Percentiles rank a stretch among this genome's conserved stretches.
Conservation (phyloP, 1,139 yeast genomes). For the Komagataea norvegica region DNA sequence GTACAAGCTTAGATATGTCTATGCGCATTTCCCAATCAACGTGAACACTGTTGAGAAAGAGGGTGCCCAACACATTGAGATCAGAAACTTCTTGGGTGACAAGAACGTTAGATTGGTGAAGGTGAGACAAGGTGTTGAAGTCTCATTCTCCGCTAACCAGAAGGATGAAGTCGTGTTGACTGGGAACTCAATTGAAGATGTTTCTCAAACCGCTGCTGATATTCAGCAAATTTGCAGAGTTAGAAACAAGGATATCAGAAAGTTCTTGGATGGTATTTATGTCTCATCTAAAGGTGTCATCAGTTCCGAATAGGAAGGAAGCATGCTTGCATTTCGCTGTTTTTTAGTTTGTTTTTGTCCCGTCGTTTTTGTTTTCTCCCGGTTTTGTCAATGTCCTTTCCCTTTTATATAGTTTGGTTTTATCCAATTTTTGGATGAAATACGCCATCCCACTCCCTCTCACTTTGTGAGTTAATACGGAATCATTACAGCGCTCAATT, state of each 20-base stretch:
- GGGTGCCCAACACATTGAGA: constrained; percentile 77
- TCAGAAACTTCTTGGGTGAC: constrained; percentile 99
- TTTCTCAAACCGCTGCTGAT: constrained; percentile 98
- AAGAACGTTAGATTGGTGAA: constrained; percentile 87
- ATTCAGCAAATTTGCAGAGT: constrained; percentile 98
- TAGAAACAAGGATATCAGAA: constrained; percentile 99
- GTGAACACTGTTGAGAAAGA: constrained; percentile 80
- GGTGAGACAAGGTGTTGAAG: constrained; percentile 83
- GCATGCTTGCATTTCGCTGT: too few species aligned
- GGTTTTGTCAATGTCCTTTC: background rate
- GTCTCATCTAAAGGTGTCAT: constrained; percentile 94
- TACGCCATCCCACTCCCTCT: background rate
- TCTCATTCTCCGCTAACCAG: constrained; percentile 74
- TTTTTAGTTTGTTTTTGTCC: background rate
- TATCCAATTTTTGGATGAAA: background rate
- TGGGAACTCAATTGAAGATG: constrained; percentile 98
- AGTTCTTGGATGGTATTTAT: constrained; percentile 99
- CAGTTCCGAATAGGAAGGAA: constrained; percentile 40
- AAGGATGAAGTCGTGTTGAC: constrained; percentile 91
- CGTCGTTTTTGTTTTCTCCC: background rate
- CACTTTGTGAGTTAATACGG: constrained; percentile 3
- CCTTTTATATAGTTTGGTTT: constrained; percentile 1
- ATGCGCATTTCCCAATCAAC: constrained; percentile 99
- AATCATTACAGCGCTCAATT: constrained; percentile 17
- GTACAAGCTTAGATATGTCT: constrained; percentile 99